Base-by-base conservation (phyloP, 805 yeast genomes). In the Starmerella vitae region DNA sequence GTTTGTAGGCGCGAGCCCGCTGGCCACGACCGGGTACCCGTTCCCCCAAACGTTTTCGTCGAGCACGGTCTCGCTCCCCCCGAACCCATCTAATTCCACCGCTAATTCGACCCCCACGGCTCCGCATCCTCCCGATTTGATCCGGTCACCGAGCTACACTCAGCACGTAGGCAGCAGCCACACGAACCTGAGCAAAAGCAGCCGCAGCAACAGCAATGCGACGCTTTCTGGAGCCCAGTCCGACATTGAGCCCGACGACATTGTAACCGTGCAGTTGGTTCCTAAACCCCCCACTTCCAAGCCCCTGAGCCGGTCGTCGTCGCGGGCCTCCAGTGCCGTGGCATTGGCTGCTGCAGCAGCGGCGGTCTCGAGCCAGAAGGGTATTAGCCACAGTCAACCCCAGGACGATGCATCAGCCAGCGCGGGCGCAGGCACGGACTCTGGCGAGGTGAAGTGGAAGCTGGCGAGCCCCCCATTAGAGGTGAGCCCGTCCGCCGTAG, bases 401-500 rank as follows among this genome's bases (percentile, higher is more conserved):
- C 26, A 22, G 26, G 10, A 22, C n/a, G n/a, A n/a, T n/a, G 26
- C 26, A 22, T 7, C 26, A 22, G 12, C 26, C 27, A 24, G 27
- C n/a, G n/a, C n/a, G n/a, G n/a, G n/a, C n/a, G n/a, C n/a, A n/a
- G n/a, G n/a, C 30, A 27, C 14, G 17, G 30, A 27, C 6, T 27
- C 10, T 13, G 17, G 30, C 30, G n/a, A n/a, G n/a, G n/a, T n/a
- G n/a, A 27, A 27, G 30, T 27, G 33, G 33, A 30, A 30, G 33
- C 7, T 30, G 34, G 20, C 48, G 43, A 13, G 24, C 20, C 13
- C 22, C 19, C 44, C 35, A 14, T 25, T 30, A 21, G 29, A 38
- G 20, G 22, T 26, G 12, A 43, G 41, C 36, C 32, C 39, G 31
- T 38, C 49, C 10, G 19, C 53, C 38, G 86, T 91, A 17, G 67